Conservation (phyloP, 139 green algal genomes). For the Eudorina sp. region DNA sequence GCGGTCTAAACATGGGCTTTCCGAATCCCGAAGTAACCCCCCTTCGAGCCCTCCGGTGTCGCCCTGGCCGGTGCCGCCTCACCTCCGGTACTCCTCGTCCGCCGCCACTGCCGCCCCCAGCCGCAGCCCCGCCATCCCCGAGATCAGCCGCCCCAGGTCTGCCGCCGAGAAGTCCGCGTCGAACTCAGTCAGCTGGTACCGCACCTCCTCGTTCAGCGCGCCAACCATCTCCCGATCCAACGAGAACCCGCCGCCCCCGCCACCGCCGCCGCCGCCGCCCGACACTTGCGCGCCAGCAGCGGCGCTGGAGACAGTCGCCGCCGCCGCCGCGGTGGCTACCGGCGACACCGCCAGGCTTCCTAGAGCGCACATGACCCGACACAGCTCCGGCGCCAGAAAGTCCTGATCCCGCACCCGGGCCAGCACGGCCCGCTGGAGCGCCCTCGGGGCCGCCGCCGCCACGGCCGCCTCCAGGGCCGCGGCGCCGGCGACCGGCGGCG, state of each 20-base stretch:
- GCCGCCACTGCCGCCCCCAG: background rate
- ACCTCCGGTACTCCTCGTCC: constrained; percentile 32
- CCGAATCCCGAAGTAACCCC: too few relatives aligned
- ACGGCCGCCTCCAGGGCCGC: background rate
- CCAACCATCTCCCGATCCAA: background rate
- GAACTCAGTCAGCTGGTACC: constrained; percentile 68
- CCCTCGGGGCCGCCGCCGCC: background rate
- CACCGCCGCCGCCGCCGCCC: background rate
- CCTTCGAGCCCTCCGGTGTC: background rate
- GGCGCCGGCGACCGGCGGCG: background rate
- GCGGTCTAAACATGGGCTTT: too few relatives aligned
- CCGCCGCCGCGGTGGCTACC: background rate
- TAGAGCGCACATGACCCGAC: constrained; percentile 42
- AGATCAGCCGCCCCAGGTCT: constrained; percentile 62
- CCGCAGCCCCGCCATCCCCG: constrained; percentile 59
- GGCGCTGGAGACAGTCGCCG: background rate
- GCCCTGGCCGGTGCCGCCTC: constrained; percentile 10
- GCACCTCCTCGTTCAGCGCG: constrained; percentile 44
- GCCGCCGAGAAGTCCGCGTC: constrained; percentile 55
- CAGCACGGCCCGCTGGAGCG: constrained; percentile 15
- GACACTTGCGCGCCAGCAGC: background rate
- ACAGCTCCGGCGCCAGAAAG: constrained; percentile 62
- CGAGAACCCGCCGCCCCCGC: background rate
- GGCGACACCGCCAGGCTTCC: constrained; percentile 32
- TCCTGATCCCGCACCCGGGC: constrained; percentile 27